Base-by-base conservation (phyloP, 1,284 basidiomycete genomes). In the Athelia sp. region DNA sequence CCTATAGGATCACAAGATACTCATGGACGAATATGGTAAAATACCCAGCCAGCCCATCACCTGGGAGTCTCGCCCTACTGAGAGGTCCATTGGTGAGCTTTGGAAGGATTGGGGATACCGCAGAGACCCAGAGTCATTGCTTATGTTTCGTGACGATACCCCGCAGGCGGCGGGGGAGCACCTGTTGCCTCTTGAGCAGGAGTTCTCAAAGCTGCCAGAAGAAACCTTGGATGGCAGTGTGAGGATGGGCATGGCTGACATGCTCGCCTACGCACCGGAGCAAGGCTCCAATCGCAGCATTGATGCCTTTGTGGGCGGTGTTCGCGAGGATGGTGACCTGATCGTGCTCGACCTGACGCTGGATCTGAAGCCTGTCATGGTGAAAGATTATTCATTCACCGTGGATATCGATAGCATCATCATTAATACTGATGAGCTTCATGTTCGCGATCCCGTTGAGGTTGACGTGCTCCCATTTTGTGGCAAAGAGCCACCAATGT, bases 391-490 rank as follows among this genome's bases (percentile, higher is more conserved):
- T 1, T 0, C 45, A 0, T 43, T 58, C 10, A 55, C 48, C 0
- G 38, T 57, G 0, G 17, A 55, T 17, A 59, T 58, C 3, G 50
- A 59, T 24, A 58, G 56, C 23, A 45, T 58, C 23, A 53, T 58
- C 1, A 59, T 55, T 52, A 49, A 10, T 1, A 57, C 51, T 1
- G 47, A 9, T 3, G 9, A n/a, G 18, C 3, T 57, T 0, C 17
- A 48, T 0, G 56, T 44, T 45, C 47, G 2, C 2, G 15, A 14
- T 0, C 50, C 50, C 26, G 45, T 59, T 1, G 34, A 47, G 0
- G 44, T 59, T 0, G 47, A 53, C 3, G 0, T 54, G 1, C 45
- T 3, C 1, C 57, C 53, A 0, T 19, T 52, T 19, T 46, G 50
- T 26, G 36, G 52, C 1, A 21, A 22, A 1, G 49, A 45, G 43